Evolutionary conservation across 2,329 filamentous ascomycete species (phyloP).

Genomic region (Erysiphe pulchra): DNA sequence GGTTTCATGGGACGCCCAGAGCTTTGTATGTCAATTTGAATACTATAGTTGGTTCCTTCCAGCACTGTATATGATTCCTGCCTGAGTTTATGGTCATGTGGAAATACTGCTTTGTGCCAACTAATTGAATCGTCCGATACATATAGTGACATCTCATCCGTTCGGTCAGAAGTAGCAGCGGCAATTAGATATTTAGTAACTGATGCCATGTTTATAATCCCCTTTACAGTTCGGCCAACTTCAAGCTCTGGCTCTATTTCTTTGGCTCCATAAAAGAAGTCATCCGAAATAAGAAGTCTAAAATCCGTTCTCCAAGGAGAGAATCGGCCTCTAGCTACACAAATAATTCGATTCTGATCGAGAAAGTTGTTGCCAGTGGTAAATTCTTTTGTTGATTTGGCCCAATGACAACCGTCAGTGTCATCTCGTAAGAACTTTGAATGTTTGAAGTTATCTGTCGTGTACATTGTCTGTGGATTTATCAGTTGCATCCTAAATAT

Average conservation of each 20-base stretch:
- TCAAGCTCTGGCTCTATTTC: slow-evolving; percentile 58
- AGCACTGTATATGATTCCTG: slow-evolving; percentile 82
- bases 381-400: slow-evolving; percentile 51
- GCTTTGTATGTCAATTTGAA: slow-evolving; percentile 83
- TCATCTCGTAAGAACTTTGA: slow-evolving; percentile 38
- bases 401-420: slow-evolving; percentile 67
- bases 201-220: slow-evolving; percentile 55
- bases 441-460: slow-evolving; percentile 58
- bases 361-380: slow-evolving; percentile 37
- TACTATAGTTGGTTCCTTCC: slow-evolving; percentile 92
- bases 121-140: slow-evolving; percentile 59
- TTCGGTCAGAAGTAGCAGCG: slow-evolving; percentile 53
- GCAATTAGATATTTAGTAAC: slow-evolving; percentile 75
- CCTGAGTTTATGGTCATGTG: slow-evolving; percentile 49
- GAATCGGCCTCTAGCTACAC: slow-evolving; percentile 49
- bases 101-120: slow-evolving; percentile 87
- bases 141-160: slow-evolving; percentile 77
- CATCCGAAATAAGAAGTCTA: slow-evolving; percentile 55
- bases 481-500: slow-evolving; percentile 1
- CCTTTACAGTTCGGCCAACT: slow-evolving; percentile 44
- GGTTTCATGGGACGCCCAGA: slow-evolving; percentile 28
- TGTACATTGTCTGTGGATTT: slow-evolving; percentile 32
- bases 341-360: slow-evolving; percentile 49
- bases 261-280: slow-evolving; percentile 42
- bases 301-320: slow-evolving; percentile 49